Evolutionary conservation across 2,329 filamentous ascomycete species (phyloP).

Genomic region (Phialocephala sp.): DNA sequence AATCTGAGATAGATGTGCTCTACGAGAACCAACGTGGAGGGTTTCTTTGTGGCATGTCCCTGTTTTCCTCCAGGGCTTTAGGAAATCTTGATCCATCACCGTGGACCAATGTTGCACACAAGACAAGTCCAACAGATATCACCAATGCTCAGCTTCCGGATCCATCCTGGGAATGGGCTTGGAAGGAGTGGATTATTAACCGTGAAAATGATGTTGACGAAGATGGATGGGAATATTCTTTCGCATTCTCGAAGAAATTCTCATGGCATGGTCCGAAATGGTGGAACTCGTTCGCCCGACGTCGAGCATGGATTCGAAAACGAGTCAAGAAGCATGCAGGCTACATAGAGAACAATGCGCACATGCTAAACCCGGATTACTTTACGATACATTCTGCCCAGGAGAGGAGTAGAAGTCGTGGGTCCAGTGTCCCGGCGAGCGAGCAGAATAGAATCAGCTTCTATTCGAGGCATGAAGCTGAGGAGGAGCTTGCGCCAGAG

Average conservation of each 20-base stretch:
- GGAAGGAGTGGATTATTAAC: conserved; percentile 68
- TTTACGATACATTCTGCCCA: conserved; percentile 72
- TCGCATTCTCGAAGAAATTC: conserved; percentile 76
- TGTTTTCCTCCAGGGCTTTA: conserved; percentile 88
- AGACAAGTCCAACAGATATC: conserved; percentile 68
- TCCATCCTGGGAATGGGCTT: conserved; percentile 91
- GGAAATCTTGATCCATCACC: conserved; percentile 83
- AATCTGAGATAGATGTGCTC: conserved; percentile 78
- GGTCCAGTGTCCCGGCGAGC: conserved; percentile 32
- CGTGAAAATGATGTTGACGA: conserved; percentile 84
- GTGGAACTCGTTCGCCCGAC: conserved; percentile 94
- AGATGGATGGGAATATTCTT: conserved; percentile 95
- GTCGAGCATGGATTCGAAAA: conserved; percentile 86
- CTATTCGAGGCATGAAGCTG: conserved; percentile 42
- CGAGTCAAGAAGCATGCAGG: conserved; percentile 66
- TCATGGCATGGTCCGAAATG: conserved; percentile 90
- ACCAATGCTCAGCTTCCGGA: conserved; percentile 91
- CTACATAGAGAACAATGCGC: conserved; percentile 54
- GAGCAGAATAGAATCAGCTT: conserved; percentile 35
- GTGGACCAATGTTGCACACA: conserved; percentile 78
- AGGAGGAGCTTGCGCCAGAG: conserved; percentile 55
- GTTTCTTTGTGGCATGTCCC: conserved; percentile 84
- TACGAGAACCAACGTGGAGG: conserved; percentile 95
- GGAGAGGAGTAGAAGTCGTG: conserved; percentile 49
- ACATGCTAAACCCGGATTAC: conserved; percentile 77